Percentiles rank a stretch among this genome's conserved stretches.
phyloP scores from a whole-genome alignment of 768 basidiomycete genomes.

The Rickenella mellea region DNA sequence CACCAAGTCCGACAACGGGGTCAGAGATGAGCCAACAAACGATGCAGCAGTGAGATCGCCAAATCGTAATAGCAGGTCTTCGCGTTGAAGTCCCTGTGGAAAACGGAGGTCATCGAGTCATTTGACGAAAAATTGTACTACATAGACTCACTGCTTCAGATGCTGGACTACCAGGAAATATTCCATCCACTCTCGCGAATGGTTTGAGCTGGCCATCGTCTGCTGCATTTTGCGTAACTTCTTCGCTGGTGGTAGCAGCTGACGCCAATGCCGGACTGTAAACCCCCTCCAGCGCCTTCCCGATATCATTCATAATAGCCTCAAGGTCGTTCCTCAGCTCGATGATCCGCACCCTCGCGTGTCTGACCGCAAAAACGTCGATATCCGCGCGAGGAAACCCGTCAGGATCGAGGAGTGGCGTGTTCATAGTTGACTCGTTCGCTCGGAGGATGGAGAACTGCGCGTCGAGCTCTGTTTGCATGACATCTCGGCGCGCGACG shows the following conservation, averaged over 20 bases:
- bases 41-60: slow-evolving; percentile 47
- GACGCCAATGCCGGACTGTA: slow-evolving; percentile 37
- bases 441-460: slow-evolving; percentile 54
- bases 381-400: slow-evolving; percentile 88
- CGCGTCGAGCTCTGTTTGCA: slow-evolving; percentile 62
- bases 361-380: slow-evolving; percentile 71
- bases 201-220: slow-evolving; percentile 25
- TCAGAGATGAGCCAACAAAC: slow-evolving; percentile 46
- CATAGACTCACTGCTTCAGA: slow-evolving; percentile 57
- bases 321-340: slow-evolving; percentile 74
- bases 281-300: slow-evolving; percentile 56
- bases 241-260: slow-evolving; percentile 14
- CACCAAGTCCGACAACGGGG: slow-evolving; percentile 68
- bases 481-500: slow-evolving; percentile 57
- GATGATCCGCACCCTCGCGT: slow-evolving; percentile 68
- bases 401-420: slow-evolving; percentile 74
- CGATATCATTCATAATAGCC: slow-evolving; percentile 56
- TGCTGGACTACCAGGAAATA: slow-evolving; percentile 78
- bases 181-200: slow-evolving; percentile 76
- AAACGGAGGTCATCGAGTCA: slow-evolving; percentile 3
- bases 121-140: not conserved
- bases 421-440: slow-evolving; percentile 55
- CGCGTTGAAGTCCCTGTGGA: slow-evolving; percentile 54
- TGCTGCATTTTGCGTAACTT: not conserved
- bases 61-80: slow-evolving; percentile 70